Percentiles rank a stretch among this genome's conserved stretches.
These are phyloP conservation scores for Alternaria dauci DNA, from an alignment of 2,329 filamentous ascomycete species.

Conservation along the genomic window DNA sequence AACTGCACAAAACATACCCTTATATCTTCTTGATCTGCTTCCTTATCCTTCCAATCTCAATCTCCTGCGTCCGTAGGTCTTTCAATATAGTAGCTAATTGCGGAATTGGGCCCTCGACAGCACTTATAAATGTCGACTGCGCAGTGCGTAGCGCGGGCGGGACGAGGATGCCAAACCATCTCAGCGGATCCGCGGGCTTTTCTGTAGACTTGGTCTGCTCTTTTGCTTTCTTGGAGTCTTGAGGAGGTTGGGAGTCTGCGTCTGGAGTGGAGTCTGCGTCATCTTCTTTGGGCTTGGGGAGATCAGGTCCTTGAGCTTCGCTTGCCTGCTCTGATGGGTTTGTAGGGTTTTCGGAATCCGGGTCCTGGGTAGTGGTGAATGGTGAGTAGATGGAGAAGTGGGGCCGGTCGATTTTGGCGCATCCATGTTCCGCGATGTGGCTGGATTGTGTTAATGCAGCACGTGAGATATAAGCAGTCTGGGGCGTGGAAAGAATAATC, in stretches of 20 bases:
- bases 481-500: neutral
- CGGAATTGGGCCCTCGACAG: conserved; percentile 67
- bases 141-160: conserved; percentile 62
- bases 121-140: conserved; percentile 65
- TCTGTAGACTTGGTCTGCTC: conserved; percentile 4
- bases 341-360: neutral
- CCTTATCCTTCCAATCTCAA: conserved; percentile 68
- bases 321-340: neutral
- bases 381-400: conserved; percentile 9
- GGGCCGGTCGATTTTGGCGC: conserved; percentile 20
- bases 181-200: conserved; percentile 60
- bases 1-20: neutral
- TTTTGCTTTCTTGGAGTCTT: conserved; percentile 2
- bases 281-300: neutral
- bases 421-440: conserved; percentile 5
- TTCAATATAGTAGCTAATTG: conserved; percentile 65
- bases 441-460: conserved; percentile 2
- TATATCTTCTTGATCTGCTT: conserved; percentile 56
- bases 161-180: conserved; percentile 64
- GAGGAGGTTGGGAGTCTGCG: neutral
- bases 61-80: conserved; percentile 71
- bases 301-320: neutral
- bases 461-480: neutral
- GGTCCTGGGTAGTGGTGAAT: neutral
- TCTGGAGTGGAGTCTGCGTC: neutral